Percentiles rank a stretch among this genome's conserved stretches.
Conservation (phyloP, 2,329 filamentous ascomycete genomes). For the Colletotrichum sp. region DNA sequence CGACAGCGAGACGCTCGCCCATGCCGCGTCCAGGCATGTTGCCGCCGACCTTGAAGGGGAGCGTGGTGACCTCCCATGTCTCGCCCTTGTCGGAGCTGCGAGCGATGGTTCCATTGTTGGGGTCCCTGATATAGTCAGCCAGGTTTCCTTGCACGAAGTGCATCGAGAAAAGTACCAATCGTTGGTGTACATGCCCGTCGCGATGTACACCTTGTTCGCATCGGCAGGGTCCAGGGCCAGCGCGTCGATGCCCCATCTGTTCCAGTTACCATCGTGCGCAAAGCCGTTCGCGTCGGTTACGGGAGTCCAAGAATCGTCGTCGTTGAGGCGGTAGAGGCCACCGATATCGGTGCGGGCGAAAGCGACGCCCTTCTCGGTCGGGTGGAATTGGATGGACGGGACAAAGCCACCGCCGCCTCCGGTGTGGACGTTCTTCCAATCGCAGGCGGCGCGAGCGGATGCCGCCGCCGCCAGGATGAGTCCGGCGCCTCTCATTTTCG, state of each 20-base stretch:
- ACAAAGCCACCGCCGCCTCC: constrained; percentile 64
- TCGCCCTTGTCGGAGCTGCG: constrained; percentile 57
- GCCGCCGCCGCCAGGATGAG: constrained; percentile 23
- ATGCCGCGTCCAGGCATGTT: constrained; percentile 67
- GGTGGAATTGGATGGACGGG: constrained; percentile 62
- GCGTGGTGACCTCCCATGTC: constrained; percentile 53
- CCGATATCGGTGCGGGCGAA: constrained; percentile 65
- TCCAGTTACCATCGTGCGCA: constrained; percentile 49
- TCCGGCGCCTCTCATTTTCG: constrained; percentile 9
- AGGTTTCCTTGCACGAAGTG: not conserved
- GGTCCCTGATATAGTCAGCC: constrained; percentile 43
- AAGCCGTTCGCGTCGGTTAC: constrained; percentile 49
- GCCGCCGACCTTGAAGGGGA: constrained; percentile 65
- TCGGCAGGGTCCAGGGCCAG: constrained; percentile 61
- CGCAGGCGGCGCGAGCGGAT: constrained; percentile 36
- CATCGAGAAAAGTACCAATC: constrained; percentile 41
- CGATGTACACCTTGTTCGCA: constrained; percentile 55
- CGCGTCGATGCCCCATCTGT: constrained; percentile 62
- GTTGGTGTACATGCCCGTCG: constrained; percentile 65
- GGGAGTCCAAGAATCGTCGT: constrained; percentile 60
- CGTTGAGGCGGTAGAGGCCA: constrained; percentile 59
- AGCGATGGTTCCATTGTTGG: constrained; percentile 59
- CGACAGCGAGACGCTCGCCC: constrained; percentile 63
- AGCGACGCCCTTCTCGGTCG: constrained; percentile 52
- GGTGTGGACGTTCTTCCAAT: constrained; percentile 55